Base-by-base conservation (phyloP, 305 asterid species). In the Plantago rigida region DNA sequence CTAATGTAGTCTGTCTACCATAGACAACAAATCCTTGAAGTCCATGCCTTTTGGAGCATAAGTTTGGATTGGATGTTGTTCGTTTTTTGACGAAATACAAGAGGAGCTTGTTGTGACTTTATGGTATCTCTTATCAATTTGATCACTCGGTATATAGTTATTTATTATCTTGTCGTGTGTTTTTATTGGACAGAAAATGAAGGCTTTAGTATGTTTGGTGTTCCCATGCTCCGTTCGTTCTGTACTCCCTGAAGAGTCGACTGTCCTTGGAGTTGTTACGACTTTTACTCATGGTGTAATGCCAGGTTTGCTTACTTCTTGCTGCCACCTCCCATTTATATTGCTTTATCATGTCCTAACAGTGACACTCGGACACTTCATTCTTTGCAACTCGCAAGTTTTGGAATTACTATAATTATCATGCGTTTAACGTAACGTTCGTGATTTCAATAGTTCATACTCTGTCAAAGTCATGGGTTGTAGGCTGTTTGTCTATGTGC, bases 221-320 rank as follows among this genome's bases (percentile, higher is more conserved):
- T 91, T 91, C 67, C 95, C 94, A 7, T 75, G 85, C 84, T 72
- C 88, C 0, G 65, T 74, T 65, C 78, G 65, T 24, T 85, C 92
- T n/a, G 82, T 82, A 56, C 75, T 79, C 59, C 72, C 86, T 13
- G 77, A 87, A 75, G 91, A 73, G 75, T 64, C 80, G 15, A 45
- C 42, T 36, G 84, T 65, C 56, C 64, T 68, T 45, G 98, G 92
- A 56, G 72, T 86, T 74, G 80, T 91, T 57, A 79, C 98, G 72
- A 81, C 95, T 66, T 79, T 71, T 54, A 78, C 95, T 11, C 95
- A 83, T 3, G 96, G 98, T 67, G 76, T 81, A 49, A 79, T 87
- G 92, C 50, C 85, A 73, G 97, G 95, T 87, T 64, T 47, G 44
- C 52, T 34, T 62, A 12, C 13, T 34, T 12, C 51, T 49, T 56